Percentiles rank a stretch among this genome's conserved stretches.
Conservation (phyloP, 1,139 yeast species). For the Sporopachydermia cereana region DNA sequence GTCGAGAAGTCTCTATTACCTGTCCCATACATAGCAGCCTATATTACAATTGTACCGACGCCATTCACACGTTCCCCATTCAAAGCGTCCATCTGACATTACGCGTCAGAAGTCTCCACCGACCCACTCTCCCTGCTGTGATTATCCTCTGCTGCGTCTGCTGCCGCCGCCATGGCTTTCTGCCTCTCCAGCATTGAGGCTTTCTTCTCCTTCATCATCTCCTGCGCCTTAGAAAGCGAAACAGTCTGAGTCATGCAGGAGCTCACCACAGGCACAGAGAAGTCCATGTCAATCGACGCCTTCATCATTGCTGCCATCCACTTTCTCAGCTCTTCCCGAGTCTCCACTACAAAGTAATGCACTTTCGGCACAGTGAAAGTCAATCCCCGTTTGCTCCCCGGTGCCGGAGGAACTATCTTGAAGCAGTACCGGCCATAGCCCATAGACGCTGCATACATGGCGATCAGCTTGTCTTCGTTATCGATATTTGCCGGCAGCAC, state of each 20-base stretch:
- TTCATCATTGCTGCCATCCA: constrained; percentile 96
- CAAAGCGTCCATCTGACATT: no score
- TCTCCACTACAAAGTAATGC: constrained; percentile 91
- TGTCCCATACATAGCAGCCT: no score
- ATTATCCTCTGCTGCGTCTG: no score
- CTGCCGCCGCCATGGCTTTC: background rate
- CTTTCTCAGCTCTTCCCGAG: constrained; percentile 79
- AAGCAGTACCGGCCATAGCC: constrained; percentile 90
- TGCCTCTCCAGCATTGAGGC: constrained; percentile 5
- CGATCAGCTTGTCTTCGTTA: constrained; percentile 63
- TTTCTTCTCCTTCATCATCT: constrained; percentile 48
- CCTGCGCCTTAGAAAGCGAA: constrained; percentile 77
- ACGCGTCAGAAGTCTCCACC: no score
- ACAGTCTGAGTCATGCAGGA: constrained; percentile 93
- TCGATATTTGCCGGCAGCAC: constrained; percentile 68
- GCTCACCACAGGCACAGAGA: constrained; percentile 84
- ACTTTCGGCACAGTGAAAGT: constrained; percentile 95
- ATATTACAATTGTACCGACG: no score
- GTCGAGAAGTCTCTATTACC: no score
- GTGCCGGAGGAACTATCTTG: constrained; percentile 93
- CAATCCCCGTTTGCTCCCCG: constrained; percentile 89
- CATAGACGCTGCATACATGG: constrained; percentile 83
- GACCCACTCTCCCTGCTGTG: no score
- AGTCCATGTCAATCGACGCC: constrained; percentile 94
- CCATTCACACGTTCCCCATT: no score